These are phyloP conservation scores for Syzygium grande DNA, from an alignment of 345 rosid genomes.

Conservation along the genomic window DNA sequence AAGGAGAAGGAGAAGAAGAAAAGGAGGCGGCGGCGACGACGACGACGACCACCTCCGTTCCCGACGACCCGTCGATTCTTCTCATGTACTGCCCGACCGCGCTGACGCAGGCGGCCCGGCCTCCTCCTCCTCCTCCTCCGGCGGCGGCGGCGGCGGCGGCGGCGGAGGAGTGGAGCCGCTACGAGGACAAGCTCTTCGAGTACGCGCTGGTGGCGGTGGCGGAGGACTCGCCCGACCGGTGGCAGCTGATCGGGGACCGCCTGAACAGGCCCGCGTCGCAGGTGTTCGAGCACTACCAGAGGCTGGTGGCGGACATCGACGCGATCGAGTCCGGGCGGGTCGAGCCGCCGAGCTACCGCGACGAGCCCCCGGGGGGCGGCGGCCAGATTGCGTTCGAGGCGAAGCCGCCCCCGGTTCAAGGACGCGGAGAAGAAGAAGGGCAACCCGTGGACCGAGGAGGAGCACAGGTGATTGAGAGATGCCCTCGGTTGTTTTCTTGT, in stretches of 20 bases:
- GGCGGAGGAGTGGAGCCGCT: constrained; percentile 36
- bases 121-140: neutral
- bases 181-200: constrained; percentile 72
- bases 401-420: constrained; percentile 1
- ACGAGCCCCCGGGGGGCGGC: constrained; percentile 14
- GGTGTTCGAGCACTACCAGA: constrained; percentile 52
- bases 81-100: neutral
- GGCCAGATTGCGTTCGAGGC: constrained; percentile 34
- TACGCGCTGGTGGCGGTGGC: constrained; percentile 43
- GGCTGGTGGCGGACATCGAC: constrained; percentile 41
- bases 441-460: constrained; percentile 61
- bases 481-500: too few species aligned
- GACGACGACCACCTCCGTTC: neutral
- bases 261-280: constrained; percentile 23
- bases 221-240: constrained; percentile 48
- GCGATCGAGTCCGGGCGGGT: constrained; percentile 72
- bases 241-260: constrained; percentile 18
- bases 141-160: neutral
- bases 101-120: neutral
- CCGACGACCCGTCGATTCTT: neutral
- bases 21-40: neutral
- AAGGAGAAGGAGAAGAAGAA: neutral
- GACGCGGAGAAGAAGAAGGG: constrained; percentile 68
- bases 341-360: constrained; percentile 46
- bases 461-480: constrained; percentile 28